Base-by-base conservation (phyloP, 306 rosid genomes). In the Lablab purpureus region DNA sequence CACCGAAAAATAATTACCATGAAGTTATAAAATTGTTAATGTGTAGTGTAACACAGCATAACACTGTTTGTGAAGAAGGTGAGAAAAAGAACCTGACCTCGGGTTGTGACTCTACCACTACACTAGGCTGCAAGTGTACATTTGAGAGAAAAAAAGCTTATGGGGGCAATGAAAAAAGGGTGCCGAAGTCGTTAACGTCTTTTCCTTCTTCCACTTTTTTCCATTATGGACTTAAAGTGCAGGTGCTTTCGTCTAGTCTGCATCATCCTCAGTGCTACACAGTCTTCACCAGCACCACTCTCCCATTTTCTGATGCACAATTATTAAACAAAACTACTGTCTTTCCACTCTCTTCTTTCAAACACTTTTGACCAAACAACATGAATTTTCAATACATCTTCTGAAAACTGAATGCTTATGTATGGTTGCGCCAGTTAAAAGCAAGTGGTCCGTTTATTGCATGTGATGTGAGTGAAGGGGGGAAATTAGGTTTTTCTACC, bases 171-270 rank as follows among this genome's bases (percentile, higher is more conserved):
- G 37, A 47, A 64, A 45, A 52, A 40, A 64, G 14, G 74, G 78
- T 70, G 80, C 73, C 76, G 69, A 82, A 74, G 65, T 75, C 54
- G 76, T 81, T 76, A 34, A 70, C 36, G 58, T 76, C 59, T 77
- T 63, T 52, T 75, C 45, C 58, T 15, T 51, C 14, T 52, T 45
- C 60, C 69, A 73, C 75, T 60, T 27, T 67, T 36, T 50, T 25
- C 51, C 65, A 83, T 74, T 58, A 22, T 67, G 87, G 75, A 76
- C 59, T 27, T 13, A 5, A 9, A 25, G 66, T 14, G 11, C 4
- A 36, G 10, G 49, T 73, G 43, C 87, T 81, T 25, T 63, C 46
- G 92, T 84, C 84, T 80, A 74, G 90, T 87, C 92, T 75, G 70
- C 78, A 66, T 89, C 89, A 25, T 36, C 67, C 49, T 72, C 65